These are phyloP conservation scores for Tetrapyrgos nigripes DNA, from an alignment of 1,284 basidiomycete species.

Conservation along the genomic window DNA sequence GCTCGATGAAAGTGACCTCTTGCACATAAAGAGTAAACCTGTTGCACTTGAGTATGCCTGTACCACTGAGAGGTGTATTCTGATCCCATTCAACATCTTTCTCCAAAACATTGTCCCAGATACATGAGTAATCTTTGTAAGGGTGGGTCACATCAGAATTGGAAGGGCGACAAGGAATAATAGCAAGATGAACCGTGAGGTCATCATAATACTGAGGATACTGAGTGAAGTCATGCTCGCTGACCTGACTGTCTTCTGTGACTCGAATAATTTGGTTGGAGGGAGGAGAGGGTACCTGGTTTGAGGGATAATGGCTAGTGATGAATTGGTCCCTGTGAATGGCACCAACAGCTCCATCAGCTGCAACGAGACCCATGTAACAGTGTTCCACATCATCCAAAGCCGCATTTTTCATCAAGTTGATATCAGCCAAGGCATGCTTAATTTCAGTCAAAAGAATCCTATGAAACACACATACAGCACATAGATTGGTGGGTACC, in stretches of 20 bases:
- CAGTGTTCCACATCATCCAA: not conserved
- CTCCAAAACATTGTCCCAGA: not conserved
- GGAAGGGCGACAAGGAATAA: not conserved
- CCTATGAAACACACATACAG: too few relatives aligned
- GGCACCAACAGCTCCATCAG: not conserved
- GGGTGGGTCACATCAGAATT: not conserved
- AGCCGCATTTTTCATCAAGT: not conserved
- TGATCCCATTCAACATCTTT: not conserved
- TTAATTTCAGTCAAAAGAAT: too few relatives aligned
- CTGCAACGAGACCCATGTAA: not conserved
- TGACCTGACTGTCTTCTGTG: not conserved
- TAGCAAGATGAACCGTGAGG: not conserved
- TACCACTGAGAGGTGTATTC: not conserved
- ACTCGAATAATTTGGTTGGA: not conserved
- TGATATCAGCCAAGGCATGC: too few relatives aligned
- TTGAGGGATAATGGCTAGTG: not conserved
- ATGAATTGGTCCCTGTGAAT: not conserved
- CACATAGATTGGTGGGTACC: too few relatives aligned
- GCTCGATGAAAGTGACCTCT: not conserved
- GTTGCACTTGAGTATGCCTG: not conserved
- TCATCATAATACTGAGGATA: not conserved
- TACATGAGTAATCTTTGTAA: not conserved
- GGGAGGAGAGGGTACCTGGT: not conserved
- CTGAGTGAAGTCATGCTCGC: not conserved
- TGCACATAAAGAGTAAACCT: not conserved